These are phyloP conservation scores for Phytophthora litchii DNA, from an alignment of 352 stramenopile genomes.

Conservation along the genomic window DNA sequence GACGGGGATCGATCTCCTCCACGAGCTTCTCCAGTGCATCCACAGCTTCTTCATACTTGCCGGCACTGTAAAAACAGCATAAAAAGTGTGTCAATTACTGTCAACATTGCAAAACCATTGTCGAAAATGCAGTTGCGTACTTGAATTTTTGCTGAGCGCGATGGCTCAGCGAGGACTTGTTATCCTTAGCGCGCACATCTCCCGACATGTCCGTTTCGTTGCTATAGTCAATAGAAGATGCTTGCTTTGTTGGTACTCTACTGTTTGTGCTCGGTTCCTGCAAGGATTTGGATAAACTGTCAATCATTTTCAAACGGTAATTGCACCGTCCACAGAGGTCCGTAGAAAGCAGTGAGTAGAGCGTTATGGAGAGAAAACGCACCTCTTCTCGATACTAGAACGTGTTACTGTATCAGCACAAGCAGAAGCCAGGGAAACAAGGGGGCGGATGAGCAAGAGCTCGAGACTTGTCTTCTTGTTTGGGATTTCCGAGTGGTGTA, in stretches of 20 bases:
- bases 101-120: slow-evolving; percentile 3
- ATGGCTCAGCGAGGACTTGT: slow-evolving; percentile 87
- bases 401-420: background rate
- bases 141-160: slow-evolving; percentile 90
- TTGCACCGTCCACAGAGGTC: slow-evolving; percentile 10
- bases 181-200: slow-evolving; percentile 73
- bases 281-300: slow-evolving; percentile 12
- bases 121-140: slow-evolving; percentile 41
- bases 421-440: slow-evolving; percentile 8
- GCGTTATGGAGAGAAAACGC: slow-evolving; percentile 9
- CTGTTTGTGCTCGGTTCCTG: slow-evolving; percentile 9
- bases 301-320: slow-evolving; percentile 10
- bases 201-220: slow-evolving; percentile 55
- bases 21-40: slow-evolving; percentile 85
- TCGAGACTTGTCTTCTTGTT: slow-evolving; percentile 31
- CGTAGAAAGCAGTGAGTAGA: background rate
- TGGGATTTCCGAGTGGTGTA: slow-evolving; percentile 24
- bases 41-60: slow-evolving; percentile 87
- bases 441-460: slow-evolving; percentile 9
- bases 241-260: slow-evolving; percentile 9
- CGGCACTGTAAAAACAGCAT: slow-evolving; percentile 46
- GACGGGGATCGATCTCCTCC: slow-evolving; percentile 75
- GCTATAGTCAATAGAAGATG: slow-evolving; percentile 17
- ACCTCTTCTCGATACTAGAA: slow-evolving; percentile 18
- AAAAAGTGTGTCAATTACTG: slow-evolving; percentile 1